Conservation (phyloP, 2,329 filamentous ascomycete species). For the Chaetomiaceae sp. region DNA sequence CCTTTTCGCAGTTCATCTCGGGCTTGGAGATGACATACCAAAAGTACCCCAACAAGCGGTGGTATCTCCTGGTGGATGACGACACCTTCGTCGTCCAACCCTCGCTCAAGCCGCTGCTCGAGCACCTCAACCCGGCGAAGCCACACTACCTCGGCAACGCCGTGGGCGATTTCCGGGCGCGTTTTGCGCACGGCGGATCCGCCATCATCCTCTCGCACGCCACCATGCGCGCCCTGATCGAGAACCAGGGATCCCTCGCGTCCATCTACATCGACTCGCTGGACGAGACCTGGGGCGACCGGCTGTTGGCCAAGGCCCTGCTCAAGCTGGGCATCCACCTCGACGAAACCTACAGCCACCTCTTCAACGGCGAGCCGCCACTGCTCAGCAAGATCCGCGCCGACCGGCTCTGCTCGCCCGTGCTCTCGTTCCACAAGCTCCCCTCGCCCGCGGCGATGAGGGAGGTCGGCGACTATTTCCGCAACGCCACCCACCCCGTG, state of each 20-base stretch:
- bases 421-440: constrained; percentile 51
- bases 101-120: constrained; percentile 44
- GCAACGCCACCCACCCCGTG: constrained; percentile 36
- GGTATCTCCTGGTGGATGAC: constrained; percentile 55
- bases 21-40: constrained; percentile 49
- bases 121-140: constrained; percentile 43
- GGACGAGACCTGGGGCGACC: constrained; percentile 50
- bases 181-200: constrained; percentile 55
- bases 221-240: constrained; percentile 44
- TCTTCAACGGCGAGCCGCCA: constrained; percentile 54
- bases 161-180: constrained; percentile 50
- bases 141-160: constrained; percentile 53
- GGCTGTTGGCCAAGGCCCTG: constrained; percentile 48
- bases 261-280: constrained; percentile 45
- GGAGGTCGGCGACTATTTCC: constrained; percentile 39
- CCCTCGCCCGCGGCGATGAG: constrained; percentile 42
- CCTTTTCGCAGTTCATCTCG: constrained; percentile 50
- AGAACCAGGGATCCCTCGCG: constrained; percentile 38
- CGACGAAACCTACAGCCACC: constrained; percentile 48
- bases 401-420: constrained; percentile 50
- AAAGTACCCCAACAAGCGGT: constrained; percentile 50
- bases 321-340: constrained; percentile 51
- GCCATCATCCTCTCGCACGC: constrained; percentile 48
- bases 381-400: constrained; percentile 43
- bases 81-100: constrained; percentile 51